phyloP scores from a whole-genome alignment of 2,329 filamentous ascomycete species.

The Aspergillus glaucus region DNA sequence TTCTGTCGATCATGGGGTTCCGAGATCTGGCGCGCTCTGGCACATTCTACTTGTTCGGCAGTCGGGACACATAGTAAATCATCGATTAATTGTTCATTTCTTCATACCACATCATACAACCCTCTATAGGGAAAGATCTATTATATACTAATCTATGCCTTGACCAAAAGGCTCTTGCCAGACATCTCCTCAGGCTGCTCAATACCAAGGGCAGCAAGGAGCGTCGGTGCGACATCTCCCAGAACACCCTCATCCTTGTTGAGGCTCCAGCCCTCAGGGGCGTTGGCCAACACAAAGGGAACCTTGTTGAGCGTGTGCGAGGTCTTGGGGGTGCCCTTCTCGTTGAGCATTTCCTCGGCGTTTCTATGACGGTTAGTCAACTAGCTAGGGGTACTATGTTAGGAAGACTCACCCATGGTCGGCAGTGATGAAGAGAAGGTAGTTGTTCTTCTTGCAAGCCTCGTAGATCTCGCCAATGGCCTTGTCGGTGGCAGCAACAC shows the following conservation, averaged over 20 bases:
- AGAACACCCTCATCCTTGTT: slow-evolving; percentile 77
- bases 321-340: slow-evolving; percentile 94
- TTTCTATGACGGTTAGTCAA: slow-evolving; percentile 50
- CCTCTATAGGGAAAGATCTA: background rate
- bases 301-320: slow-evolving; percentile 98
- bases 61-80: no score
- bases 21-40: no score
- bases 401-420: slow-evolving; percentile 68
- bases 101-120: no score
- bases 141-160: slow-evolving; percentile 40
- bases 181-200: slow-evolving; percentile 89
- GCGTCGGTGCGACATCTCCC: slow-evolving; percentile 92
- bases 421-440: slow-evolving; percentile 89
- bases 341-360: slow-evolving; percentile 97
- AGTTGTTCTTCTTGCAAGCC: slow-evolving; percentile 85
- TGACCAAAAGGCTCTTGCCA: slow-evolving; percentile 74
- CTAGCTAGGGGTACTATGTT: background rate
- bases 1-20: no score
- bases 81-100: no score
- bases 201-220: slow-evolving; percentile 85
- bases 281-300: slow-evolving; percentile 96
- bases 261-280: slow-evolving; percentile 79
- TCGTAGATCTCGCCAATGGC: slow-evolving; percentile 91
- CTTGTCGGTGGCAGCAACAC: slow-evolving; percentile 79
- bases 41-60: no score